phyloP scores from a whole-genome alignment of 495 filamentous ascomycete genomes.

The Aspergillus heteromorphus region DNA sequence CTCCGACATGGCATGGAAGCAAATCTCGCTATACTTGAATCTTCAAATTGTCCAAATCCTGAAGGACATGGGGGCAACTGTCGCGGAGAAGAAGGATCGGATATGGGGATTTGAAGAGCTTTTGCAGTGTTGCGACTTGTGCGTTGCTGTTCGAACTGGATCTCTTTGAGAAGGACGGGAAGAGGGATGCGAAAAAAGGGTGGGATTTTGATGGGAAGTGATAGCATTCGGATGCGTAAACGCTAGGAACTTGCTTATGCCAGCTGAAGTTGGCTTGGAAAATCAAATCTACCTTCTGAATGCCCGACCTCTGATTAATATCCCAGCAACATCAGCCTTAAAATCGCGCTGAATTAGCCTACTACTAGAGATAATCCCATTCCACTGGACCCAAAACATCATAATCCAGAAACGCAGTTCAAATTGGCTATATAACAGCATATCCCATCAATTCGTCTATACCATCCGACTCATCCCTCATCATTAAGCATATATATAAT shows the following conservation, averaged over 20 bases:
- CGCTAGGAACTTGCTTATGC: too few relatives aligned
- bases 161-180: neutral
- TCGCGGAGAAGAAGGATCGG: slow-evolving; percentile 24
- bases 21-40: slow-evolving; percentile 66
- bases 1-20: slow-evolving; percentile 59
- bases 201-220: neutral
- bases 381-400: too few relatives aligned
- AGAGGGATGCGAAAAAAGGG: neutral
- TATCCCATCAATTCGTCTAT: neutral
- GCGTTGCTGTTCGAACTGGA: slow-evolving; percentile 11
- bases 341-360: too few relatives aligned
- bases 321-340: too few relatives aligned
- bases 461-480: neutral
- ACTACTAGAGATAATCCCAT: too few relatives aligned
- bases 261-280: too few relatives aligned
- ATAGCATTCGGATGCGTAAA: too few relatives aligned
- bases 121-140: slow-evolving; percentile 7
- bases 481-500: neutral
- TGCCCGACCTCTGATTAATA: too few relatives aligned
- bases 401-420: too few relatives aligned
- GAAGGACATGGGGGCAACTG: slow-evolving; percentile 67
- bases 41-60: slow-evolving; percentile 76
- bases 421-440: too few relatives aligned
- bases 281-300: too few relatives aligned
- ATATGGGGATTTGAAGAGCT: slow-evolving; percentile 7